These are phyloP conservation scores for Cucurbita moschata DNA, from an alignment of 306 rosid species.

Conservation along the genomic window DNA sequence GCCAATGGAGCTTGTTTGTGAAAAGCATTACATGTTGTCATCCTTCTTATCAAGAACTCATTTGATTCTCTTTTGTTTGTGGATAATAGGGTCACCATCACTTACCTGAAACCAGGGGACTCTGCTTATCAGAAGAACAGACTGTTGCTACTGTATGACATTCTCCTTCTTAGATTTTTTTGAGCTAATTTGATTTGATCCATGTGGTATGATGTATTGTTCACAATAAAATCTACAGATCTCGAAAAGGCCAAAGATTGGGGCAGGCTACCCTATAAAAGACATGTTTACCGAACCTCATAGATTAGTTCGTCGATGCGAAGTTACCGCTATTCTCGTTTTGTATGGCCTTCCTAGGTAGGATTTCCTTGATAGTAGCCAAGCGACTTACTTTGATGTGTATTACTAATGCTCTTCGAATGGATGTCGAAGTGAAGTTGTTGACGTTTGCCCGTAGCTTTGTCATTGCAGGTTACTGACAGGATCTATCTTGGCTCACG, in stretches of 20 bases:
- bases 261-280: constrained; percentile 56
- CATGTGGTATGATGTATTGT: not conserved
- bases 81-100: constrained; percentile 81
- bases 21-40: not conserved
- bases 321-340: constrained; percentile 93
- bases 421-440: not conserved
- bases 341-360: constrained; percentile 97
- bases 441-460: not conserved
- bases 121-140: constrained; percentile 95
- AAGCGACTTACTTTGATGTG: not conserved
- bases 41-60: not conserved
- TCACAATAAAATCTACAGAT: constrained; percentile 32
- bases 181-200: not conserved
- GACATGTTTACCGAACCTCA: constrained; percentile 88
- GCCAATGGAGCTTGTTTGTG: not conserved
- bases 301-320: constrained; percentile 65
- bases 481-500: constrained; percentile 91
- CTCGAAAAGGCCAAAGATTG: constrained; percentile 63
- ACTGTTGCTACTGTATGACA: constrained; percentile 64
- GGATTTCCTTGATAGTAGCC: not conserved
- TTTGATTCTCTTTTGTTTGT: constrained; percentile 7
- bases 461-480: constrained; percentile 55
- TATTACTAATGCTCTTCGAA: not conserved
- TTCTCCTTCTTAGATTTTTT: not conserved
- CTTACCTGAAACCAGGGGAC: constrained; percentile 95